Evolutionary conservation across 1,284 basidiomycete species (phyloP), one percentile per base, ranked within the genome.

Genomic region (Ustilago lituana): DNA sequence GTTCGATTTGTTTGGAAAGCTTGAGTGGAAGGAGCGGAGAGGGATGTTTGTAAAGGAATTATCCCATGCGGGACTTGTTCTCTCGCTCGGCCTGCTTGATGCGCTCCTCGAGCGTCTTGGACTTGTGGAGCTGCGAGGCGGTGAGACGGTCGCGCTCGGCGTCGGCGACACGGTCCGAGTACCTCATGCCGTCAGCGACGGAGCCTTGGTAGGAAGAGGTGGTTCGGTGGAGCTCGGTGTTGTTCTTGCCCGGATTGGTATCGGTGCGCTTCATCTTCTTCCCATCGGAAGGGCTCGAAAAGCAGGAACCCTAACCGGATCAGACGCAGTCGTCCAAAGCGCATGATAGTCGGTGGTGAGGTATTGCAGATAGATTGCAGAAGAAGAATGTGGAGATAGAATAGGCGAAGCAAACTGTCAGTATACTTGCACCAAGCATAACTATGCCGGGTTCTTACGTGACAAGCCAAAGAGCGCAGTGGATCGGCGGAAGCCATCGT

Each of bases 171-270:
- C 79, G 73, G 72, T 82, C 80, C 22, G 80, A 82, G 78, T 82
- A 82, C 24, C 80, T 60, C 69, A 77, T 80, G 40, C 71, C 69
- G 29, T 82, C 80, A 22, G 80, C 79, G 38, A 80, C 77, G 35
- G 73, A 74, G 53, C 80, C 80, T 50, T 81, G 79, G 75, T 78
- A 82, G 26, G 80, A 81, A 14, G 79, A 81, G 23, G 80, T 81
- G 58, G 79, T 80, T 36, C 80, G 77, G 52, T 80, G 80, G 38
- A 82, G 68, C 61, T 79, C 80, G 58, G 79, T 80, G 64, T 70
- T 72, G 57, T 63, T 70, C 52, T 65, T 66, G 46, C 59, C 55
- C 10, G 67, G 74, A 74, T 80, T 80, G 48, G 80, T 80, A 56
- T 80, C 79, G 37, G 80, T 80, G 36, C 79, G 78, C 71, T 74